These are phyloP conservation scores for Penicillium sp. DNA, from an alignment of 2,329 filamentous ascomycete species.

Conservation along the genomic window DNA sequence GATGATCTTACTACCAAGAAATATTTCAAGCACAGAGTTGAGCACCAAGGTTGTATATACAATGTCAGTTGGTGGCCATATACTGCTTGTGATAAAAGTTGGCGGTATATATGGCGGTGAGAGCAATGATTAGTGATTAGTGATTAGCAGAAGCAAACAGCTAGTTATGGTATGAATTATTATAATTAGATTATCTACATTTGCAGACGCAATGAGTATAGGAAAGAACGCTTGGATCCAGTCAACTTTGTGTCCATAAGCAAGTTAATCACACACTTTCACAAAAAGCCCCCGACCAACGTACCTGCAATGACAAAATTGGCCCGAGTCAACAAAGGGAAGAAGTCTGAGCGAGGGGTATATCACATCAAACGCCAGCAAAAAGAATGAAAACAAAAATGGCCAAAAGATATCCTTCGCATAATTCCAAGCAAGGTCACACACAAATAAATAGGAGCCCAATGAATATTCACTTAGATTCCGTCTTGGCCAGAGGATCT, in stretches of 20 bases:
- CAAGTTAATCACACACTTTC: slow-evolving; percentile 18
- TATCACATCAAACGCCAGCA: slow-evolving; percentile 41
- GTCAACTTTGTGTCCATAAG: slow-evolving; percentile 13
- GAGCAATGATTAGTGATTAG: too few species aligned
- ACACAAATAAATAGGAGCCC: neutral
- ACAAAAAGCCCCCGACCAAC: slow-evolving; percentile 20
- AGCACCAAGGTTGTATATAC: neutral
- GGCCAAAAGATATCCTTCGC: neutral
- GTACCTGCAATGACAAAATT: slow-evolving; percentile 22
- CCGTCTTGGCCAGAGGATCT: slow-evolving; percentile 24
- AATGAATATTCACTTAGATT: slow-evolving; percentile 21
- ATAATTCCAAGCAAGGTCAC: neutral
- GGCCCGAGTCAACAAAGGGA: slow-evolving; percentile 22
- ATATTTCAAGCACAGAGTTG: neutral
- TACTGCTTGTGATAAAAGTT: neutral
- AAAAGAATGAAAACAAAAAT: slow-evolving; percentile 8
- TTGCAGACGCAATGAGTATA: neutral
- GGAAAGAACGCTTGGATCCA: neutral
- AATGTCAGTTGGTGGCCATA: neutral
- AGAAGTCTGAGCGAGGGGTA: slow-evolving; percentile 37
- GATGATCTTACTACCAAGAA: neutral
- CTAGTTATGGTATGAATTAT: neutral
- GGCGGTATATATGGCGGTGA: neutral
- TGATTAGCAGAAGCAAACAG: neutral
- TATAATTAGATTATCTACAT: slow-evolving; percentile 3